Conservation (phyloP, 768 basidiomycete species). For the Russula vinacea region DNA sequence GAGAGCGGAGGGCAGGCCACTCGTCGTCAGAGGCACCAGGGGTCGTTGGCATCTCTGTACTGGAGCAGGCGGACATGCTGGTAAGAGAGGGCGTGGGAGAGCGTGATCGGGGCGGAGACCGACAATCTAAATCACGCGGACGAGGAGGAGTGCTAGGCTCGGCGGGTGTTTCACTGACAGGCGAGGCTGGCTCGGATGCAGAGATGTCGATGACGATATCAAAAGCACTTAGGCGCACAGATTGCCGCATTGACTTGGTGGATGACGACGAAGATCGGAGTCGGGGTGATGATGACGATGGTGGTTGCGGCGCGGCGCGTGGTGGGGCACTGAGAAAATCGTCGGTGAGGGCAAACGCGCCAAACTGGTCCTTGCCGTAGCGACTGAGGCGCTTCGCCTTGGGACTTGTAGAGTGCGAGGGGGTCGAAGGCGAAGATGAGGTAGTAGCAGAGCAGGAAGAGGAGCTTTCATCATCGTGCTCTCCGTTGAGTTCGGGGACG, state of each 20-base stretch:
- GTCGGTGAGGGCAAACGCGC: background rate
- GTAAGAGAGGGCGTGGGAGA: slow-evolving; percentile 36
- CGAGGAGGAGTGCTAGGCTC: background rate
- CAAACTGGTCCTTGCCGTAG: slow-evolving; percentile 33
- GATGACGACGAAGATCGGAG: background rate
- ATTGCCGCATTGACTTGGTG: background rate
- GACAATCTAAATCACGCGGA: background rate
- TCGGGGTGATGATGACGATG: background rate
- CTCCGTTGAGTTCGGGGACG: slow-evolving; percentile 34
- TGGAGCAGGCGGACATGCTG: slow-evolving; percentile 30
- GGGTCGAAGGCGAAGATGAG: slow-evolving; percentile 11
- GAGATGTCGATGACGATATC: slow-evolving; percentile 25
- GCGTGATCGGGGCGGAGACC: slow-evolving; percentile 23
- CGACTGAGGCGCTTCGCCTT: slow-evolving; percentile 25
- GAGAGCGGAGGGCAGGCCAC: slow-evolving; percentile 26
- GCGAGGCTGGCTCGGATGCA: slow-evolving; percentile 30
- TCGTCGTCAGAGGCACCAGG: slow-evolving; percentile 60
- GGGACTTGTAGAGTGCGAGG: slow-evolving; percentile 17
- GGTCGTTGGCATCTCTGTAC: slow-evolving; percentile 36
- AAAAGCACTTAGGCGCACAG: slow-evolving; percentile 19
- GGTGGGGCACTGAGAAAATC: slow-evolving; percentile 11
- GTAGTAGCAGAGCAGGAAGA: slow-evolving; percentile 20
- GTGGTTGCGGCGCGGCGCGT: slow-evolving; percentile 6
- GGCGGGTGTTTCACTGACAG: slow-evolving; percentile 21
- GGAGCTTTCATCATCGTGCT: slow-evolving; percentile 28